Base-by-base conservation (phyloP, 495 filamentous ascomycete genomes). In the Aspergillus baeticus region DNA sequence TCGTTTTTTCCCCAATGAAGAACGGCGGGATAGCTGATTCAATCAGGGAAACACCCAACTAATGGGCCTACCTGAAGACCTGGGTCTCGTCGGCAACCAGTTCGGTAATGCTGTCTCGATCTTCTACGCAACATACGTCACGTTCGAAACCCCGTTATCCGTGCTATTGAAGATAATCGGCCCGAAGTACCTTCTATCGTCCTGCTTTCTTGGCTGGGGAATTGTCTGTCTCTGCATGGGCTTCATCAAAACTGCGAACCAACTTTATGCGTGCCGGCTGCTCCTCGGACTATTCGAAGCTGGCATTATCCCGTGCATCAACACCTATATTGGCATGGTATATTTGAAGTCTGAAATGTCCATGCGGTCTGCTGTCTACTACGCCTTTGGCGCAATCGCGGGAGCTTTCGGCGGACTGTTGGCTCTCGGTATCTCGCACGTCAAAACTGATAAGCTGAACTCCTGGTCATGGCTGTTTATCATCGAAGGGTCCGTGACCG, bases 121-220 rank as follows among this genome's bases (percentile, higher is more conserved):
- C 48, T 79, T 81, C 53, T 82, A 78, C 54, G 78, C 70, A 5
- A 80, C 78, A 13, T 82, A 82, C 49, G 76, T 81, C 6, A 48
- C 70, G 10, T 45, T 55, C 20, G 52, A 55, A 31, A 23, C 41
- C 8, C 52, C 77, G 0, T 73, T 69, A 62, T 72, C 73, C 1
- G 69, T 78, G 13, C 47, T 76, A 11, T 68, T 81, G 59, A 80
- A 81, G 65, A 78, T 73, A 13, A 35, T 55, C 18, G 42, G 42
- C 8, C 18, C 42, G 21, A 45, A 45, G 14, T 23, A 20, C 13
- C 21, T 45, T 2, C 18, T 45, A 20, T 11, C 42, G 1, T 10
- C 21, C 5, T 22, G 42, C 21, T 13, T 23, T 4, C n/a, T 45
- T 10, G 23, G 42, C 20, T 45, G 42, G 42, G 42, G 17, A 6